phyloP scores from a whole-genome alignment of 768 basidiomycete genomes.

The Phanerodontia chrysosporium region DNA sequence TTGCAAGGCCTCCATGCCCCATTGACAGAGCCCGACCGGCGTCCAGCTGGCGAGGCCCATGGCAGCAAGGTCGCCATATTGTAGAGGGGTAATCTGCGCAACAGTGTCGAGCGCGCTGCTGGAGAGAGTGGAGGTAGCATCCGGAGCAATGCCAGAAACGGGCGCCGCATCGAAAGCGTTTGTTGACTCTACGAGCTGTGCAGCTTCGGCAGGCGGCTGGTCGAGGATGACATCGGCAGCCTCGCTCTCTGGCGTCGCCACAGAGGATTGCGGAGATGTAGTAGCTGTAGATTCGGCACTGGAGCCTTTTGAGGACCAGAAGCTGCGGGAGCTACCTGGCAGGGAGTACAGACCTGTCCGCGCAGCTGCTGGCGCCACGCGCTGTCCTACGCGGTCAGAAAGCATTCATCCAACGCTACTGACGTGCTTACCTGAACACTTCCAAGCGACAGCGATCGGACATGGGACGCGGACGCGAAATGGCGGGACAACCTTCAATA shows the following conservation, averaged over 20 bases:
- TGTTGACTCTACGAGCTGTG: slow-evolving; percentile 5
- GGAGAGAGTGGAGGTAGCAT: slow-evolving; percentile 1
- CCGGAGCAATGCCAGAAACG: slow-evolving; percentile 8
- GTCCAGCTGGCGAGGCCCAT: slow-evolving; percentile 61
- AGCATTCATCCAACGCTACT: no score
- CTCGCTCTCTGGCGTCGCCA: not conserved
- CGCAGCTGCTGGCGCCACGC: not conserved
- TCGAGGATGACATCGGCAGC: slow-evolving; percentile 1
- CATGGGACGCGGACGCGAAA: slow-evolving; percentile 6
- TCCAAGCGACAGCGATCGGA: slow-evolving; percentile 10
- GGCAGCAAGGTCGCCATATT: slow-evolving; percentile 69
- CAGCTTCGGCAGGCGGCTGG: slow-evolving; percentile 10
- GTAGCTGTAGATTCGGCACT: not conserved
- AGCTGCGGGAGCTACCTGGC: slow-evolving; percentile 13
- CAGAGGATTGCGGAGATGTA: not conserved
- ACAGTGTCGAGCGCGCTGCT: slow-evolving; percentile 10
- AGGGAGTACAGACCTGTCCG: not conserved
- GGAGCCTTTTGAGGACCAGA: slow-evolving; percentile 14
- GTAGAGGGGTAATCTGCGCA: slow-evolving; percentile 38
- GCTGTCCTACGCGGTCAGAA: no score
- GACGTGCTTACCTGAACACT: slow-evolving; percentile 10
- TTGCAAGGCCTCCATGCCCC: slow-evolving; percentile 64
- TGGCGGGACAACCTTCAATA: slow-evolving; percentile 3
- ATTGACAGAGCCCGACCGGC: slow-evolving; percentile 60
- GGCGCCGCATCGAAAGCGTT: slow-evolving; percentile 10